Evolutionary conservation across 257 asterid genomes (phyloP).

Genomic region (Gentiana macrophylla): DNA sequence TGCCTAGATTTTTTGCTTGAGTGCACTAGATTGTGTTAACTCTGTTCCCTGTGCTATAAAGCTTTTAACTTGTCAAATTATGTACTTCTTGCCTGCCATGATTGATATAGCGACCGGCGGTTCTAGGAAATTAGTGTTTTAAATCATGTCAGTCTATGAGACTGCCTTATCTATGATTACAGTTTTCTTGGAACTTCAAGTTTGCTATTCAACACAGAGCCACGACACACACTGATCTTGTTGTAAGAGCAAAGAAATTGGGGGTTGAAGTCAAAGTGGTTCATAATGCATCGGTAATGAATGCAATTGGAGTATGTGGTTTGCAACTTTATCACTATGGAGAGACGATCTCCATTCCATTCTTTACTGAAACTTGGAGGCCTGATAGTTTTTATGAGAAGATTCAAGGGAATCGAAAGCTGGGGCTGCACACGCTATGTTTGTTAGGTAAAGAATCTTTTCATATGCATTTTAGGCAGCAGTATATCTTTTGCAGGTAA

Average conservation of each 20-base stretch:
- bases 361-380: conserved; percentile 92
- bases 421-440: conserved; percentile 85
- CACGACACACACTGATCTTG: conserved; percentile 88
- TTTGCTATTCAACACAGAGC: conserved; percentile 38
- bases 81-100: not conserved
- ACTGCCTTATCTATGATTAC: not conserved
- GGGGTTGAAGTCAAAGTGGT: conserved; percentile 74
- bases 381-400: conserved; percentile 91
- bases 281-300: conserved; percentile 93
- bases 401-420: conserved; percentile 46
- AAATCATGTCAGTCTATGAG: not conserved
- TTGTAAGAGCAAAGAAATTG: conserved; percentile 75
- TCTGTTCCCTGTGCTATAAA: not conserved
- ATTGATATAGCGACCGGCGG: not conserved
- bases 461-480: too few species aligned
- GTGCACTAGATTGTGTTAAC: too few species aligned
- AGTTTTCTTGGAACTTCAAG: conserved; percentile 2
- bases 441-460: conserved; percentile 47
- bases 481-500: too few species aligned
- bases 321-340: conserved; percentile 89
- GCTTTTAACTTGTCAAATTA: not conserved
- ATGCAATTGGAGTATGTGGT: conserved; percentile 89
- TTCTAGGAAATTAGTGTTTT: not conserved
- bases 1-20: too few species aligned
- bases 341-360: conserved; percentile 78